Evolutionary conservation across 2,329 filamentous ascomycete genomes (phyloP), one percentile per base, ranked within the genome.

Genomic region (Ophidiomyces ophidiicola): DNA sequence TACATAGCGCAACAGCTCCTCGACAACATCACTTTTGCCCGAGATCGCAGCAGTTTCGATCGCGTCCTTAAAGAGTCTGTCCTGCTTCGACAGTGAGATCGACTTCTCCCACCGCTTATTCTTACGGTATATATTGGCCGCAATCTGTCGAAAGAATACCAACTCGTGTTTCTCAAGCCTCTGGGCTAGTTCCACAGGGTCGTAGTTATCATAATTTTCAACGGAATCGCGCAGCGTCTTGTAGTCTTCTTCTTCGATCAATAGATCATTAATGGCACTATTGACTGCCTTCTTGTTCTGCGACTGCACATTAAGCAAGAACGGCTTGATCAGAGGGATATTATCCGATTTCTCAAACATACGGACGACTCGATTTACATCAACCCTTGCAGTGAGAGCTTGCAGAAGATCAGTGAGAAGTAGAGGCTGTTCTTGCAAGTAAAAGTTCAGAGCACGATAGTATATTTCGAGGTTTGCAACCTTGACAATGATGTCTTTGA

Each of bases 91-190:
- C 32, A 98, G 70, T 23, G 85, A 77, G 61, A 98, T 98, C 3
- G 87, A 94, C 69, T 96, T 96, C 69, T 96, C 88, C 92, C 92
- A 98, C 48, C 90, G 78, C 80, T 96, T 96, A 72, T 94, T 96
- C 75, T 96, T 98, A 61, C 92, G 86, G 70, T 96, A 98, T 63
- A 98, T 98, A 66, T 74, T 94, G 49, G 92, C 86, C 3, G 90
- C 90, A 56, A 98, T 94, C 64, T 98, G 90, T 56, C 90, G 81
- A 81, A 98, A 98, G 73, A 98, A 98, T 48, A 98, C 87, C 34
- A 98, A 69, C 42, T 98, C 90, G 57, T 98, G 92, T 69, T 90
- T 90, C 74, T 98, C 92, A 7, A 98, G 72, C 41, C 90, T 82
- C 58, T 82, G 75, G 2, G 90, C 92, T 44, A 98, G 76, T 18